Evolutionary conservation across 2,329 filamentous ascomycete species (phyloP), one percentile per base, ranked within the genome.

Genomic region (Fusarium bulbicola): DNA sequence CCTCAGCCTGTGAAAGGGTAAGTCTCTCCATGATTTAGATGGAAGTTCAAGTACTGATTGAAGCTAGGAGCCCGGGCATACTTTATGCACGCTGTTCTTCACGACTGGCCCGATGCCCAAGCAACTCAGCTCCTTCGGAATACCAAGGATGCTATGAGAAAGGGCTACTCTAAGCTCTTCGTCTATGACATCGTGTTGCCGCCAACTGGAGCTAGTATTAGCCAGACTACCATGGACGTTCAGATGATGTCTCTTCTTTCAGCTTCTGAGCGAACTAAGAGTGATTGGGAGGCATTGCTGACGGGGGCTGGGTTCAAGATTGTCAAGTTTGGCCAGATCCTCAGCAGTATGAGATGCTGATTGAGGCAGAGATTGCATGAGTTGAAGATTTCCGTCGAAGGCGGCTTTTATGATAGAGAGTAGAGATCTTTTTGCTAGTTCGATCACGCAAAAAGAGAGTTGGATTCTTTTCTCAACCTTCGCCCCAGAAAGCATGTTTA

Each of bases 41-140:
- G 1, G 1, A 7, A 15, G 5, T 1, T 8, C 2, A 26, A 1
- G 40, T 28, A 12, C 42, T 58, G 5, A 45, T 5, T 1, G 7
- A 14, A 13, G 12, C 1, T 6, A 36, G 78, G 73, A n/a, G 84
- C 82, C 7, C 80, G 83, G 18, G 79, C 85, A 9, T 88, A 86
- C 71, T 79, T 87, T 42, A 79, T 87, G 67, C 84, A 85, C 34
- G 80, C 81, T 45, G 85, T 87, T 37, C 76, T 88, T 11, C 86
- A 88, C 68, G 85, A 87, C 77, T 87, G 85, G 85, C 80, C 84
- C 0, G 81, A 87, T n/a, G 76, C 77, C 4, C 74, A 84, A 21
- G 72, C 78, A 4, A 69, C 70, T 0, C 60, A 69, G 8, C 83
- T 86, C 3, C 74, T 82, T 2, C 34, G 54, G 0, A 66, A 76